Evolutionary conservation across 2,329 filamentous ascomycete genomes (phyloP).

Genomic region (Pseudocercospora fuligena): DNA sequence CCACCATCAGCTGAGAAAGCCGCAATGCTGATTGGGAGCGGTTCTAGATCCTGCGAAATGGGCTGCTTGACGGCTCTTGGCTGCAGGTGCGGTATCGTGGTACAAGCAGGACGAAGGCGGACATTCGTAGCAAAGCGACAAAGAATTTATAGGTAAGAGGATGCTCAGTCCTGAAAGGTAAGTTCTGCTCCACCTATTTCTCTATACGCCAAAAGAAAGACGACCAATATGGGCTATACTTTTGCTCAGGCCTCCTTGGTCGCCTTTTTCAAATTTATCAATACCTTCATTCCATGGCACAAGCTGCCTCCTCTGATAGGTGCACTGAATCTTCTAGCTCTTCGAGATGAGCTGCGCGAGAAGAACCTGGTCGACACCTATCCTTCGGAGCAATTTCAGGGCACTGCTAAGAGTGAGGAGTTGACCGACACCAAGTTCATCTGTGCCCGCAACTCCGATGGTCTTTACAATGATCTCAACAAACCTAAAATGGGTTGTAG

Average conservation of each 20-base stretch:
- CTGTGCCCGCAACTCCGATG: conserved; percentile 50
- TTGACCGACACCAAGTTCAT: conserved; percentile 42
- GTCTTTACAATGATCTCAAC: conserved; percentile 50
- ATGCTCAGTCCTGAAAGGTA: background rate
- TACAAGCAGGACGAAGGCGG: background rate
- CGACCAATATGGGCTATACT: conserved; percentile 9
- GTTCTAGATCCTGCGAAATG: background rate
- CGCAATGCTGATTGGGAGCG: background rate
- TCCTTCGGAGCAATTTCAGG: conserved; percentile 45
- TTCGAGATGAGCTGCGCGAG: conserved; percentile 50
- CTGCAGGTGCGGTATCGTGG: background rate
- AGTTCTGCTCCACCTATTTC: background rate
- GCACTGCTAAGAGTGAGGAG: conserved; percentile 38
- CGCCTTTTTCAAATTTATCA: conserved; percentile 44
- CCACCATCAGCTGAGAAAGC: conserved; percentile 4
- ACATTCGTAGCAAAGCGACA: background rate
- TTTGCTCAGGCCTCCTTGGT: conserved; percentile 7
- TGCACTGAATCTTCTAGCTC: conserved; percentile 48
- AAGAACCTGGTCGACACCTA: conserved; percentile 54
- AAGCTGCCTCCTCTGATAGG: conserved; percentile 49
- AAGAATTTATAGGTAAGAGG: background rate
- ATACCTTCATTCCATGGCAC: conserved; percentile 50
- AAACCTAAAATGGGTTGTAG: conserved; percentile 52
- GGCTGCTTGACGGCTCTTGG: background rate
- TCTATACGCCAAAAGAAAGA: background rate